These are phyloP conservation scores for Wickerhamiella kazuoi DNA, from an alignment of 805 yeast species.

Conservation along the genomic window DNA sequence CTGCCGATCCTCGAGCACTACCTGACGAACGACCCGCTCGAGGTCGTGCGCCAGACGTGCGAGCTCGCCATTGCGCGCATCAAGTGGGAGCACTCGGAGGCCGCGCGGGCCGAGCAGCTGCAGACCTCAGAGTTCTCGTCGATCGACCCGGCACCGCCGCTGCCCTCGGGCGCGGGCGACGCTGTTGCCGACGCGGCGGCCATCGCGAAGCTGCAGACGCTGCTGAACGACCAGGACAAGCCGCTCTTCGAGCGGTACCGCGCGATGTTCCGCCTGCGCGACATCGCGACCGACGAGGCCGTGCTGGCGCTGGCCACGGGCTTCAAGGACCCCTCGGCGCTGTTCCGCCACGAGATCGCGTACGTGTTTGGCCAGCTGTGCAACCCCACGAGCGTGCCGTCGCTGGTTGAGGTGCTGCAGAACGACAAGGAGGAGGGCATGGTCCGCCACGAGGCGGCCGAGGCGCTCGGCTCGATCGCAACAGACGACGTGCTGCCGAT, in stretches of 20 bases:
- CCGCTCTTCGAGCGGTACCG: constrained; percentile 89
- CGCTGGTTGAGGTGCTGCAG: constrained; percentile 64
- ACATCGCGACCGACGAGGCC: constrained; percentile 84
- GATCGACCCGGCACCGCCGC: constrained; percentile 97
- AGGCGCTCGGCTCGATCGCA: constrained; percentile 92
- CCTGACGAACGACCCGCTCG: constrained; percentile 51
- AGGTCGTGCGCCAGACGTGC: constrained; percentile 92
- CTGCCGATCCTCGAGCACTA: constrained; percentile 48
- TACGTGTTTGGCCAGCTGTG: constrained; percentile 96
- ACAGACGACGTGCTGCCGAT: constrained; percentile 90
- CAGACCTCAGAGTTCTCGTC: constrained; percentile 67
- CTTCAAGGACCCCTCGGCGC: constrained; percentile 74
- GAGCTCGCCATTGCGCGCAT: constrained; percentile 93
- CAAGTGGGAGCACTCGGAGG: constrained; percentile 69
- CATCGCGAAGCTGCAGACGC: constrained; percentile 43
- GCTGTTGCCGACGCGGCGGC: no score
- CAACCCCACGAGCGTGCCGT: constrained; percentile 81
- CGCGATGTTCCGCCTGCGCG: constrained; percentile 96
- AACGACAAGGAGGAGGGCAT: constrained; percentile 76
- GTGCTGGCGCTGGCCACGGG: constrained; percentile 83
- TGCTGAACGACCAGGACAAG: constrained; percentile 56
- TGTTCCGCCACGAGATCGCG: constrained; percentile 95
- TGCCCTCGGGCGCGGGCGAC: constrained; percentile 36
- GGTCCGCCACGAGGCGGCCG: constrained; percentile 99
- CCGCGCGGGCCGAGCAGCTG: constrained; percentile 46